Evolutionary conservation across 192 early-diverging fungal genomes (phyloP).

Genomic region (Coemansia umbellata): DNA sequence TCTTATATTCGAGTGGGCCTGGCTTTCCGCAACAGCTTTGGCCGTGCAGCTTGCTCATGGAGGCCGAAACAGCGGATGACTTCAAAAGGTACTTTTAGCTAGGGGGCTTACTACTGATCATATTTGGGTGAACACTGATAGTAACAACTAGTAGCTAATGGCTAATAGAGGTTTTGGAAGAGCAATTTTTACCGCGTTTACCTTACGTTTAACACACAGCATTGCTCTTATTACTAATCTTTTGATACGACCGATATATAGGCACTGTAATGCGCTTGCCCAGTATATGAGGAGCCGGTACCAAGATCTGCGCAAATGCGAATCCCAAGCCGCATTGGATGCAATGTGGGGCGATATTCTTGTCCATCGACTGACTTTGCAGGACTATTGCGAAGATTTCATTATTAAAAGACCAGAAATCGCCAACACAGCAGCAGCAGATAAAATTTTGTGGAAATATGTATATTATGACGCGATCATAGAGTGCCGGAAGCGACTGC

Average conservation of each 20-base stretch:
- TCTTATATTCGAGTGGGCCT: no score
- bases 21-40: no score
- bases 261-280: conserved; percentile 18
- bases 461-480: conserved; percentile 40
- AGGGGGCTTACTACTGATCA: no score
- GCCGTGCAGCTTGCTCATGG: no score
- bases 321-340: conserved; percentile 20
- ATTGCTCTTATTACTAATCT: no score
- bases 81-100: conserved; percentile 24
- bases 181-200: no score
- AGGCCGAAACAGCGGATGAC: conserved; percentile 2
- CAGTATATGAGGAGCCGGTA: conserved; percentile 20
- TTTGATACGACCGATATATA: no score
- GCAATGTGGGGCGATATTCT: conserved; percentile 38
- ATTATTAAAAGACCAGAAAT: conserved; percentile 11
- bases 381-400: conserved; percentile 33
- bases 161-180: no score
- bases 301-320: conserved; percentile 19
- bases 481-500: conserved; percentile 43
- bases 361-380: conserved; percentile 26
- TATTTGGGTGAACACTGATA: no score
- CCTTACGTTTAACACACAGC: no score
- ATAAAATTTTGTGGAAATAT: conserved; percentile 29
- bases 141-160: no score
- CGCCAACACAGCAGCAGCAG: conserved; percentile 16